A percentile compares a stretch with the other conserved stretches of the same genome.
phyloP scores from a whole-genome alignment of 164 flowering plant species.

The Piper longum region DNA sequence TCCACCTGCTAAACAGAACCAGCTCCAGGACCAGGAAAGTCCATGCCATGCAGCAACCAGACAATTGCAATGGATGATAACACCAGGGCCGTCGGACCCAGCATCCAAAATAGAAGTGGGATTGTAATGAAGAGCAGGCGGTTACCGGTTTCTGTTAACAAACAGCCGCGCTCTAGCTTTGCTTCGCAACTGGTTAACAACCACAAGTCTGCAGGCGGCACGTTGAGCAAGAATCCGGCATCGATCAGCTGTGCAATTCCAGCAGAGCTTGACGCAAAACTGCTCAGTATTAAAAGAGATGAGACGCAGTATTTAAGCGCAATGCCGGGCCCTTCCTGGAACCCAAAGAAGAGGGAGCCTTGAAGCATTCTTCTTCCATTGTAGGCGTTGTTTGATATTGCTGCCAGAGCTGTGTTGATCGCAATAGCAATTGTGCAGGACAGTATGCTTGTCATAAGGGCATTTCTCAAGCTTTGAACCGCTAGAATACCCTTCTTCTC shows the following conservation, averaged over 20 bases:
- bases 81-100: conserved; percentile 42
- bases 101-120: conserved; percentile 56
- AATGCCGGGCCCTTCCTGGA: neutral
- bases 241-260: conserved; percentile 39
- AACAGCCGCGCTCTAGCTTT: conserved; percentile 41
- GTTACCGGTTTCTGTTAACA: conserved; percentile 36
- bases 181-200: conserved; percentile 4
- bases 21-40: conserved; percentile 22
- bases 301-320: conserved; percentile 40
- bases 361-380: conserved; percentile 26
- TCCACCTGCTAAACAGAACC: neutral
- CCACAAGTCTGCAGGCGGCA: neutral
- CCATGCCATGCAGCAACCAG: conserved; percentile 40
- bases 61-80: conserved; percentile 38
- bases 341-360: conserved; percentile 9
- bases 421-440: conserved; percentile 35
- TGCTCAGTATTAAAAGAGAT: conserved; percentile 22
- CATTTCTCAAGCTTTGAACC: conserved; percentile 66
- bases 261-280: conserved; percentile 62
- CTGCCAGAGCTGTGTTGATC: conserved; percentile 35
- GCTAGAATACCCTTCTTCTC: conserved; percentile 47
- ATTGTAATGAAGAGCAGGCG: conserved; percentile 33
- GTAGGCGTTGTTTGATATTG: conserved; percentile 47
- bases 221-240: conserved; percentile 40
- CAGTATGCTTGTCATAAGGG: conserved; percentile 39